Percentiles rank a stretch among this genome's conserved stretches.
Evolutionary conservation across 768 basidiomycete species (phyloP).

Genomic region (Collybia sordida): DNA sequence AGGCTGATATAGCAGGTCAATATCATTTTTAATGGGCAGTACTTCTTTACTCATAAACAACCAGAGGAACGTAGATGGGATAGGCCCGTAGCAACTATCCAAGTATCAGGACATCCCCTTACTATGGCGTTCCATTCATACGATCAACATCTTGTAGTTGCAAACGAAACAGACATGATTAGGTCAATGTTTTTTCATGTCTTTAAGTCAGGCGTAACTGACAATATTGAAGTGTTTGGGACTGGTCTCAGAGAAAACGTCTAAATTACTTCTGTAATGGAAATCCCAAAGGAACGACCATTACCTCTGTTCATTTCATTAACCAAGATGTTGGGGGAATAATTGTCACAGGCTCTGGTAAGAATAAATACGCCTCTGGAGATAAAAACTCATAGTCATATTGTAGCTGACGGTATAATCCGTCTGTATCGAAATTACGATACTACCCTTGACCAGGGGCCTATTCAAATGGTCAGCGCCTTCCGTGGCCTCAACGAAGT

Average conservation of each 20-base stretch:
- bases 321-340: conserved; percentile 95
- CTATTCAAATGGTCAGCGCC: conserved; percentile 89
- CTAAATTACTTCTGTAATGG: conserved; percentile 88
- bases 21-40: conserved; percentile 9
- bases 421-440: conserved; percentile 94
- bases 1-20: conserved; percentile 76
- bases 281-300: conserved; percentile 75
- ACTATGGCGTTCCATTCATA: conserved; percentile 90
- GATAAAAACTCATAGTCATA: background rate
- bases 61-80: conserved; percentile 72
- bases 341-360: conserved; percentile 84
- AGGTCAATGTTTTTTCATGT: conserved; percentile 47
- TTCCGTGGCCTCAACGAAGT: conserved; percentile 88
- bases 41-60: background rate
- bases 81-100: conserved; percentile 63
- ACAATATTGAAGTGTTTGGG: conserved; percentile 71
- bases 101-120: conserved; percentile 58
- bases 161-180: conserved; percentile 85
- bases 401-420: conserved; percentile 84
- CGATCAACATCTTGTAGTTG: conserved; percentile 83
- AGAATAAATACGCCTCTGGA: conserved; percentile 21
- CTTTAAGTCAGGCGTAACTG: background rate
- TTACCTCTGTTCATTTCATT: conserved; percentile 88
- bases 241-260: conserved; percentile 83
- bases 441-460: conserved; percentile 61